Percentiles rank a stretch among this genome's conserved stretches.
phyloP scores from a whole-genome alignment of 2,329 filamentous ascomycete species.

The Fusarium irregulare region DNA sequence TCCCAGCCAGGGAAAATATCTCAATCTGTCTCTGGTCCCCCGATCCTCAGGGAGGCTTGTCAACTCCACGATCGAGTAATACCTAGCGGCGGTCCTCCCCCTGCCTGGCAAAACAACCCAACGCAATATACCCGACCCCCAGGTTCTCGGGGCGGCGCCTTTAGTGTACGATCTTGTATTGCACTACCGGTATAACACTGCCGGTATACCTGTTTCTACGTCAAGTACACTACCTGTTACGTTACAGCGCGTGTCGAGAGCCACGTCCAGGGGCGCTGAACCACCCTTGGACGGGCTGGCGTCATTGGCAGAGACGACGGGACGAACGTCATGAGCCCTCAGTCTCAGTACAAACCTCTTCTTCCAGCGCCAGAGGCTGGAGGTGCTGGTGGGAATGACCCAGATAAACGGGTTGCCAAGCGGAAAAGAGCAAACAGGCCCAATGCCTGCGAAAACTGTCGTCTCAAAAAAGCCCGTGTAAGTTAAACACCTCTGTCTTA shows the following conservation, averaged over 20 bases:
- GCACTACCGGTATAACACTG: not conserved
- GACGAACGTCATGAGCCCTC: conserved; percentile 4
- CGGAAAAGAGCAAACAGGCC: conserved; percentile 26
- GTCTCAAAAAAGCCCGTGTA: conserved; percentile 32
- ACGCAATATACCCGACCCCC: not conserved
- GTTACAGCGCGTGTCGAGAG: too few relatives aligned
- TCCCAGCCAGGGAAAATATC: not conserved
- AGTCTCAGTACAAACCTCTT: conserved; percentile 9
- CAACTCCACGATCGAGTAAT: conserved; percentile 27
- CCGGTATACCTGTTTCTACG: not conserved
- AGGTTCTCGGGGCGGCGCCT: not conserved
- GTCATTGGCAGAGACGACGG: too few relatives aligned
- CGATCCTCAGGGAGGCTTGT: conserved; percentile 20
- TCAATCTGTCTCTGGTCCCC: not conserved
- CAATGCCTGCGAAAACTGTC: conserved; percentile 32
- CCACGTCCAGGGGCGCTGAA: too few relatives aligned
- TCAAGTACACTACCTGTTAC: too few relatives aligned
- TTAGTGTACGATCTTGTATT: not conserved
- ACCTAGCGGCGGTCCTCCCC: conserved; percentile 2
- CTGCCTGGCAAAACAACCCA: not conserved
- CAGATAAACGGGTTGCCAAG: conserved; percentile 11
- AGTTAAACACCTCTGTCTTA: not conserved
- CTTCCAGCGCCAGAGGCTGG: conserved; percentile 18
- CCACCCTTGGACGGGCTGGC: conserved; percentile 4
- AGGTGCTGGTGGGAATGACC: conserved; percentile 7